Conservation (phyloP, 1,139 yeast genomes). For the Scheffersomyces lignicola region DNA sequence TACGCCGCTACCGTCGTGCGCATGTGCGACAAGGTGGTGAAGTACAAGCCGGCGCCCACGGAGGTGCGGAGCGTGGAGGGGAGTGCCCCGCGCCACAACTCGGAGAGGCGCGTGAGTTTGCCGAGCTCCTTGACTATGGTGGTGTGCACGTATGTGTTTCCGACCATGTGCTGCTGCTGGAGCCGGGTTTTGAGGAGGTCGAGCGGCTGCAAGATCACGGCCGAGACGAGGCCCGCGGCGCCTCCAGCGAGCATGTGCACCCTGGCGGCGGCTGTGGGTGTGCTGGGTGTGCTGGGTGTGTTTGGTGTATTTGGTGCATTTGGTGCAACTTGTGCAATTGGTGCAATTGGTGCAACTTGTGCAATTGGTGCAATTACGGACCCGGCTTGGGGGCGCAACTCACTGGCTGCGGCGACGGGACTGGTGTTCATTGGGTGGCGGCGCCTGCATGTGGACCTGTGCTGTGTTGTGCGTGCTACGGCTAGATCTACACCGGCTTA, state of each 20-base stretch:
- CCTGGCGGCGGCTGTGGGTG: conserved; percentile 17
- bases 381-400: no score
- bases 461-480: no score
- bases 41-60: conserved; percentile 84
- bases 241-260: conserved; percentile 80
- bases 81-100: conserved; percentile 89
- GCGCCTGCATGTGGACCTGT: no score
- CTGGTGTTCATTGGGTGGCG: no score
- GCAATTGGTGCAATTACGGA: no score
- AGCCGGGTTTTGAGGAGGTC: conserved; percentile 87
- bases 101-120: conserved; percentile 46
- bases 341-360: no score
- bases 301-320: no score
- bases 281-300: no score
- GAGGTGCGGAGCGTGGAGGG: conserved; percentile 92
- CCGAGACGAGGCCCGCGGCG: conserved; percentile 80
- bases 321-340: no score
- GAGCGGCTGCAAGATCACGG: conserved; percentile 82
- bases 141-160: conserved; percentile 39
- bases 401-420: no score
- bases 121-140: conserved; percentile 43
- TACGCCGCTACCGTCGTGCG: conserved; percentile 52
- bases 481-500: no score
- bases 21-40: conserved; percentile 66
- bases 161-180: conserved; percentile 62